Percentiles rank a stretch among this genome's conserved stretches.
Conservation (phyloP, 805 yeast genomes). For the Yamadazyma kitorensis region DNA sequence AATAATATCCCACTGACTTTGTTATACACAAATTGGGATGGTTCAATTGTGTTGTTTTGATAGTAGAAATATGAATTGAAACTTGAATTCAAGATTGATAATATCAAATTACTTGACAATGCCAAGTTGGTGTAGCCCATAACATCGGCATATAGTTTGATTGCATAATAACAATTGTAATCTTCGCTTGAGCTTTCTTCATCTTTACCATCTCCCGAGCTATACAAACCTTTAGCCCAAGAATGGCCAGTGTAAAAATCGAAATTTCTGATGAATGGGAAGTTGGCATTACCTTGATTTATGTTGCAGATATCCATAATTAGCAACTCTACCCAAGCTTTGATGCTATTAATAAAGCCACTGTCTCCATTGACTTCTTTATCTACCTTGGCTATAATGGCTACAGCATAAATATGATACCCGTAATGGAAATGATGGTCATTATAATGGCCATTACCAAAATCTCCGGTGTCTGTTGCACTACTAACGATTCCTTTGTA, state of each 20-base stretch:
- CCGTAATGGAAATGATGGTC: slow-evolving; percentile 89
- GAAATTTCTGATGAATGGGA: slow-evolving; percentile 66
- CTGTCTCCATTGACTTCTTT: slow-evolving; percentile 44
- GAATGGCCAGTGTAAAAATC: slow-evolving; percentile 77
- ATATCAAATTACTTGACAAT: slow-evolving; percentile 40
- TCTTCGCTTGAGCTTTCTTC: slow-evolving; percentile 74
- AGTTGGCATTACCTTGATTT: slow-evolving; percentile 46
- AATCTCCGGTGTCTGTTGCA: slow-evolving; percentile 46
- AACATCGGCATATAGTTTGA: slow-evolving; percentile 63
- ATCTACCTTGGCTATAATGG: slow-evolving; percentile 66
- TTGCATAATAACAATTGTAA: slow-evolving; percentile 63
- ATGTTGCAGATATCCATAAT: slow-evolving; percentile 69
- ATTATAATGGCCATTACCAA: slow-evolving; percentile 72
- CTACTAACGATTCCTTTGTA: slow-evolving; percentile 51
- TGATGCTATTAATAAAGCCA: slow-evolving; percentile 43
- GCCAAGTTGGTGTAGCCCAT: slow-evolving; percentile 55
- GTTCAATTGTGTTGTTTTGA: slow-evolving; percentile 52
- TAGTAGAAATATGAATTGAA: slow-evolving; percentile 53
- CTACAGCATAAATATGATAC: slow-evolving; percentile 77
- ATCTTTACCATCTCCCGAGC: slow-evolving; percentile 69
- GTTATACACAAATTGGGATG: slow-evolving; percentile 49
- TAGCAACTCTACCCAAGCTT: slow-evolving; percentile 55
- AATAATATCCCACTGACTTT: slow-evolving; percentile 68
- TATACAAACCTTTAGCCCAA: slow-evolving; percentile 69
- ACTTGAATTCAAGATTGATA: slow-evolving; percentile 52